Percentiles rank a stretch among this genome's conserved stretches.
Evolutionary conservation across 495 filamentous ascomycete genomes (phyloP).

Genomic region (Melanomma pulvis-pyrius): DNA sequence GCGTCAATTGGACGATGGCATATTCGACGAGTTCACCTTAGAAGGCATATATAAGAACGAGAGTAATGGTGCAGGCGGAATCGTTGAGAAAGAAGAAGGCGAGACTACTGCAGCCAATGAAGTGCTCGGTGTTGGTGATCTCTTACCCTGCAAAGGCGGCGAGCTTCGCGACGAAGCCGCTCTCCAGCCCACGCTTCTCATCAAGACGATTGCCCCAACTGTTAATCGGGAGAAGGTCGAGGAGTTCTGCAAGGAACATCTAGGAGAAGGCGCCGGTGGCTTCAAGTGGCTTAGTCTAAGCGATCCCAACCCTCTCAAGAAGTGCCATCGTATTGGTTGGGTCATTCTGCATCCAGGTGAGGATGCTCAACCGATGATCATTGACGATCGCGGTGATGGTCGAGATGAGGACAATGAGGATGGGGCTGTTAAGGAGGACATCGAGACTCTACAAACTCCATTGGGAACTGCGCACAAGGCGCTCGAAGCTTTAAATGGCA

Average conservation of each 20-base stretch:
- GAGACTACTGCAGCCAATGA: conserved; percentile 88
- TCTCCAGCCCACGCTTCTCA: conserved; percentile 85
- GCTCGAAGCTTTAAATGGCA: conserved; percentile 89
- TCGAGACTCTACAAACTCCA: conserved; percentile 41
- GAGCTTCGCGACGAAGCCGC: conserved; percentile 83
- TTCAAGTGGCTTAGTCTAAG: conserved; percentile 91
- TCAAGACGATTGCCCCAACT: conserved; percentile 97
- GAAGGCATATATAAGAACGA: conserved; percentile 96
- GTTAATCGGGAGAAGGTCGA: conserved; percentile 94
- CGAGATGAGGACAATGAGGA: conserved; percentile 67
- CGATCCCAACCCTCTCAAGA: conserved; percentile 94
- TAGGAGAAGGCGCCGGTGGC: conserved; percentile 81
- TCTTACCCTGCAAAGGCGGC: conserved; percentile 76
- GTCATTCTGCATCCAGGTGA: conserved; percentile 86
- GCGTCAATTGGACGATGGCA: conserved; percentile 73
- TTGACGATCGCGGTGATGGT: conserved; percentile 64
- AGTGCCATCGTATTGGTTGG: conserved; percentile 98
- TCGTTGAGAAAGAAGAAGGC: conserved; percentile 92
- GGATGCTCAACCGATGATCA: conserved; percentile 57
- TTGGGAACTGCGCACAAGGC: conserved; percentile 73
- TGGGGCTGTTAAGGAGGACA: conserved; percentile 54
- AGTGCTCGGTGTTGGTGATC: conserved; percentile 85
- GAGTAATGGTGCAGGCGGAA: conserved; percentile 80
- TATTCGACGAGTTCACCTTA: conserved; percentile 91
- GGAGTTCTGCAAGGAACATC: conserved; percentile 86